A percentile compares a stretch with the other conserved stretches of the same genome.
phyloP scores from a whole-genome alignment of 306 rosid genomes.

The cucumber (Cucumis sativus) region DNA sequence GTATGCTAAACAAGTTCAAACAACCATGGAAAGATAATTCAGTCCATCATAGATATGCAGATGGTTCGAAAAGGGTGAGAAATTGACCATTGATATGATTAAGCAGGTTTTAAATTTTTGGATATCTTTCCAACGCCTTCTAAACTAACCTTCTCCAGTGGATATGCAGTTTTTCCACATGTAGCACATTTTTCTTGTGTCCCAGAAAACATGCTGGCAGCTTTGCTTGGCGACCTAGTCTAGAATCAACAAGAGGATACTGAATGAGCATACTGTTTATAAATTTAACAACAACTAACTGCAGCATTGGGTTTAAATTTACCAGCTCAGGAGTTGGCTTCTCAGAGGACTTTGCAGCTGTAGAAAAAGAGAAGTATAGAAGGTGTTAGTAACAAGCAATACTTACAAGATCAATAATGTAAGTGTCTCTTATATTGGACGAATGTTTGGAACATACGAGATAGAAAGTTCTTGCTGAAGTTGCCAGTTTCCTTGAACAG shows the following conservation, averaged over 20 bases:
- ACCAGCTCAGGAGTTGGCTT: constrained; percentile 72
- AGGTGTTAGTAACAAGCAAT: constrained; percentile 2
- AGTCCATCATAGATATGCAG: neutral
- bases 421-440: neutral
- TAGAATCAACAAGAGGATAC: constrained; percentile 25
- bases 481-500: constrained; percentile 83
- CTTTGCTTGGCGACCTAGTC: constrained; percentile 89
- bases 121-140: neutral
- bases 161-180: constrained; percentile 90
- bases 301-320: constrained; percentile 11
- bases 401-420: neutral
- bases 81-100: neutral
- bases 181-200: constrained; percentile 94
- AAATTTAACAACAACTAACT: neutral
- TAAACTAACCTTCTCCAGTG: constrained; percentile 68
- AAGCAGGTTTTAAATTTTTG: neutral
- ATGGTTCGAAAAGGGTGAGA: neutral
- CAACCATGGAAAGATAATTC: neutral
- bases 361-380: constrained; percentile 25
- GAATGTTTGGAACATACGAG: constrained; percentile 36
- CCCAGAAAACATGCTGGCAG: constrained; percentile 92
- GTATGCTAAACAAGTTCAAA: neutral
- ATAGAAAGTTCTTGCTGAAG: constrained; percentile 75
- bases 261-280: neutral
- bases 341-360: constrained; percentile 81